Evolutionary conservation across 129 eudicot species (phyloP).

Genomic region (Scalesia atractyloides): DNA sequence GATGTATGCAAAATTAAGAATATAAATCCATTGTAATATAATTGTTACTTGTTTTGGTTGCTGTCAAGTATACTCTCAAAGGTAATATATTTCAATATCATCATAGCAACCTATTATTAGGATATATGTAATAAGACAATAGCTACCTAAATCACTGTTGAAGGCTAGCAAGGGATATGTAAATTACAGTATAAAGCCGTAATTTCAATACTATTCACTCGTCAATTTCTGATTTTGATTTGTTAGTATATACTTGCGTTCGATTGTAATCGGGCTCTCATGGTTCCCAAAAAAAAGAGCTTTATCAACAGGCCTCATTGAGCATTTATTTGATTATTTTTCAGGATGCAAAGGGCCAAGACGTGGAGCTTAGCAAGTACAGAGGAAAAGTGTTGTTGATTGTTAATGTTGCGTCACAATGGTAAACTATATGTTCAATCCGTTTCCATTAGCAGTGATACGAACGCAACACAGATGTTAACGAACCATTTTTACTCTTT

Average conservation of each 20-base stretch:
- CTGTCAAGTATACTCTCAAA: background rate
- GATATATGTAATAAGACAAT: background rate
- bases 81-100: background rate
- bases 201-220: no score
- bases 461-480: background rate
- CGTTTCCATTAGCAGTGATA: background rate
- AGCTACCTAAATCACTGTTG: background rate
- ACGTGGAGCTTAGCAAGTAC: conserved; percentile 72
- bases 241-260: no score
- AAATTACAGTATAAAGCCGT: no score
- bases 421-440: conserved; percentile 41
- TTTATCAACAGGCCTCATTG: background rate
- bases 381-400: conserved; percentile 90
- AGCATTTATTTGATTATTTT: conserved; percentile 6
- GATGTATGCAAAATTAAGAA: background rate
- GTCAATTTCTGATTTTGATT: no score
- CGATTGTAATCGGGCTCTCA: no score
- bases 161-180: no score
- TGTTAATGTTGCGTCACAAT: conserved; percentile 96
- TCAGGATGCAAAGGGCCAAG: conserved; percentile 92
- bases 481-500: background rate
- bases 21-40: background rate
- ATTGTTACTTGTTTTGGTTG: background rate
- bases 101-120: background rate
- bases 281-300: no score